Evolutionary conservation across 495 filamentous ascomycete genomes (phyloP), one percentile per base, ranked within the genome.

Genomic region (Lichenothelia convexa): DNA sequence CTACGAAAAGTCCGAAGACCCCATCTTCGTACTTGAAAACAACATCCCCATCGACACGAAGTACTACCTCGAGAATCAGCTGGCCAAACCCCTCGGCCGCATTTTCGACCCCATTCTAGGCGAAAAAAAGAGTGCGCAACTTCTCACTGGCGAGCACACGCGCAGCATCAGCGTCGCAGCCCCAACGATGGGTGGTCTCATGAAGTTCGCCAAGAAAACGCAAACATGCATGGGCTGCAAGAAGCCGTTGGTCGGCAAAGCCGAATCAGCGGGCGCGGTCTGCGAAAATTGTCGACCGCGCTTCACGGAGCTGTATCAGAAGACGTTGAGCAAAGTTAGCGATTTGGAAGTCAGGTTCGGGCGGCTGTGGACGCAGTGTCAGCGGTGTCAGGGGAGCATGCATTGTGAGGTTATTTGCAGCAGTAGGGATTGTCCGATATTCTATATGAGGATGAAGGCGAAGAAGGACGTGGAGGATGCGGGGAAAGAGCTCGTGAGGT

Each of bases 391-490:
- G 60, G 89, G 87, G 11, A 92, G 83, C 54, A 73, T 99, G 67
- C 89, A 99, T 59, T 83, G 78, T 50, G 87, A 99, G 59, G 89
- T 99, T 17, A 95, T 99, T 45, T 99, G 89, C 64, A 82, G 76
- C 27, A 85, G 78, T 45, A 79, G 79, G 50, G 89, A 99, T 59
- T 99, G 89, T 51, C 89, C 89, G 3, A 99, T 99, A 44, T 99
- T 94, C 60, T 99, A 99, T 53, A 99, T 95, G 89, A 77, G 89
- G 3, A 99, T 99, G 89, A 99, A 99, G 63, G 86, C 85, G 18
- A 93, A 93, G 72, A 99, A 95, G 63, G 89, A 99, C 54, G 73
- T 95, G 30, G 85, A 94, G 56, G 89, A 99, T 62, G 73, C 71
- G 3, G 84, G 84, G 41, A 93, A 81, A 64, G 91, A 99, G 52